Conservation (phyloP, 306 rosid species). For the Alnus glutinosa region DNA sequence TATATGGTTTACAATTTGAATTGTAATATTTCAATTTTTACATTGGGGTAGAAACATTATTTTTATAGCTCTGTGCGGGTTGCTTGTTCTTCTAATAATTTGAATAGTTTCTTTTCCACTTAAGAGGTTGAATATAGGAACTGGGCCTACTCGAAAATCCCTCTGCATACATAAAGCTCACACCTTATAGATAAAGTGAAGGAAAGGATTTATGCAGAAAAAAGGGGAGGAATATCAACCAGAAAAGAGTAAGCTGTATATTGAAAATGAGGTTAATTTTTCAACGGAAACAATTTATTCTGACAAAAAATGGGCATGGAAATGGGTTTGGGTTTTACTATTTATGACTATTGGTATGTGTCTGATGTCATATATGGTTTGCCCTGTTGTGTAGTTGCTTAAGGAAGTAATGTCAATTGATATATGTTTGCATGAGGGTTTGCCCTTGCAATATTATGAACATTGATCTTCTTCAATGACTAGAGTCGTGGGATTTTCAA, state of each 20-base stretch:
- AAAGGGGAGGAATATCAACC: background rate
- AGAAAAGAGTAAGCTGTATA: background rate
- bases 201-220: slow-evolving; percentile 8
- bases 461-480: background rate
- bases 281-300: background rate
- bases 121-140: background rate
- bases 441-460: background rate
- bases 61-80: background rate
- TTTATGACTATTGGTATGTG: background rate
- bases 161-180: slow-evolving; percentile 8
- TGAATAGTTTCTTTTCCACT: background rate
- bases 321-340: background rate
- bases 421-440: background rate
- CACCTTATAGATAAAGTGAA: slow-evolving; percentile 14
- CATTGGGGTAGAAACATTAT: background rate
- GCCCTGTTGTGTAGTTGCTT: background rate
- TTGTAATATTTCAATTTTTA: slow-evolving; percentile 19
- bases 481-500: background rate
- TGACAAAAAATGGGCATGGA: background rate
- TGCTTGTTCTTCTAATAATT: slow-evolving; percentile 7
- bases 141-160: background rate
- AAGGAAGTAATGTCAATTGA: background rate
- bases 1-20: background rate
- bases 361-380: background rate
- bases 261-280: background rate